Base-by-base conservation (phyloP, 352 stramenopile species). In the Phytophthora crassamura region DNA sequence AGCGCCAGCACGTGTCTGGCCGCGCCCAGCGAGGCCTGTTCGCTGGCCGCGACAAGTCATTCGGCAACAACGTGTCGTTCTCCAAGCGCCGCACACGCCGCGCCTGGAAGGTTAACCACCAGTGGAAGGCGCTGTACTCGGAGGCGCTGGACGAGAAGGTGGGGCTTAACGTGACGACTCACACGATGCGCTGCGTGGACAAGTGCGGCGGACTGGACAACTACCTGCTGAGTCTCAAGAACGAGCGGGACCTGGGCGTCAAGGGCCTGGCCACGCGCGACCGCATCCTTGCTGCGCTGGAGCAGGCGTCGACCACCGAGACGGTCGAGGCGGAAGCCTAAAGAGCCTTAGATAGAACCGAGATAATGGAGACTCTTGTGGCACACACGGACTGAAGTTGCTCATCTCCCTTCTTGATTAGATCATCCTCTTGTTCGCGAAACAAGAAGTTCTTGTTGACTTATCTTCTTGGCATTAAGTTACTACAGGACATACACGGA, bases 1-100 rank as follows among this genome's bases (percentile, higher is more conserved):
- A 81, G 65, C 80, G 75, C 53, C 66, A 90, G 69, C 86, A 94
- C 74, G 83, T 91, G 56, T 93, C 84, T 4, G 86, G 86, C 2
- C 84, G 86, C 34, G 86, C 86, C 22, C 65, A 78, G 46, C 91
- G 94, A 33, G 95, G 95, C 9, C 80, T 98, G 36, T 98, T 98
- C 69, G 90, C 95, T 33, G 95, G 95, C 15, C 94, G 93, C 45
- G 95, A 98, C 78, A 95, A 98, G 68, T 65, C 83, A 32, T 97
- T 94, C 58, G 95, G 95, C 58, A 98, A 98, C 86, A 98, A 97
- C 64, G 87, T 98, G 14, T 96, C 86, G 38, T 98, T 98, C 78
- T 97, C 86, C 66, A 95, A 97, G 72, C 93, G 91, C 65, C 94
- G 79, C 53, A 98, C 90, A 20, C 92, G 89, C 38, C 88, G 95